Evolutionary conservation across 305 asterid species (phyloP).

Genomic region (Fraxinus dipetala): DNA sequence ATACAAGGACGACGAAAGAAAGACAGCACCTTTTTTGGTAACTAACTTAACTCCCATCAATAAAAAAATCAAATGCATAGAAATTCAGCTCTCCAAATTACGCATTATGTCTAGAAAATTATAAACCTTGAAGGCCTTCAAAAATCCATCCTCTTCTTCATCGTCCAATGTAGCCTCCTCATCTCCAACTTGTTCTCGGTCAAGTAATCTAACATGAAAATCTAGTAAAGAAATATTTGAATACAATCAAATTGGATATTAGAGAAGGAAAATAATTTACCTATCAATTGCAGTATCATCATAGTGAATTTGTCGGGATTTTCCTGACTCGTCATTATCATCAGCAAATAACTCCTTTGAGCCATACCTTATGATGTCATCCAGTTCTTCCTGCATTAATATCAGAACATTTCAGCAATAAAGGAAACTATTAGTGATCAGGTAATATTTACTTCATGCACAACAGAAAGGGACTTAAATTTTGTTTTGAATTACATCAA

Average conservation of each 20-base stretch:
- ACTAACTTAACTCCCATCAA: background rate
- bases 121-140: conserved; percentile 93
- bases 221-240: conserved; percentile 20
- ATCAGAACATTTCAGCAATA: conserved; percentile 22
- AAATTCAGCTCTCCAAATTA: background rate
- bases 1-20: background rate
- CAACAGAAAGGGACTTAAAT: background rate
- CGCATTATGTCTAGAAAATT: conserved; percentile 6
- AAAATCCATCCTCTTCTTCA: conserved; percentile 89
- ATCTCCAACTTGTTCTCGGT: conserved; percentile 81
- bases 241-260: conserved; percentile 7
- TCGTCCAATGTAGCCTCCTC: conserved; percentile 80
- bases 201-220: conserved; percentile 55
- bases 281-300: conserved; percentile 95
- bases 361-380: conserved; percentile 95
- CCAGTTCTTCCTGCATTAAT: conserved; percentile 81
- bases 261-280: conserved; percentile 35
- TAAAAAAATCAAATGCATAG: conserved; percentile 12
- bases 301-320: conserved; percentile 95
- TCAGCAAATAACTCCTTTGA: conserved; percentile 93
- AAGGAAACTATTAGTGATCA: conserved; percentile 18
- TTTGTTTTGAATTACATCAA: background rate
- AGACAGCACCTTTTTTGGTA: background rate
- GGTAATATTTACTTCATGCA: conserved; percentile 1
- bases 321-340: conserved; percentile 83